These are phyloP conservation scores for Saccharomycopsis hybrid DNA, from an alignment of 1,139 yeast genomes.

Conservation along the genomic window DNA sequence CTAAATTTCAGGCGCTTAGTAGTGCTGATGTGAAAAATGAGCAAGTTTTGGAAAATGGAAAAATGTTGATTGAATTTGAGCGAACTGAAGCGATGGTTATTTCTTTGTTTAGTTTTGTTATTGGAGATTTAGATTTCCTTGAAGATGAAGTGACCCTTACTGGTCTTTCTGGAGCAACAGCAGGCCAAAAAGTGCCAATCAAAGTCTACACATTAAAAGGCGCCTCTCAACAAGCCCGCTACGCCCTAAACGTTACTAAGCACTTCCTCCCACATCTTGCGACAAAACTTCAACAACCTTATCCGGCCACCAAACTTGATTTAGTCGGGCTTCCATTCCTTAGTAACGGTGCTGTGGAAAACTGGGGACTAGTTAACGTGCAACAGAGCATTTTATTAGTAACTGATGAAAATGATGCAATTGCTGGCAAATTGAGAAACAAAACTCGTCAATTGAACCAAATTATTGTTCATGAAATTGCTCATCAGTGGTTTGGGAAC, in stretches of 20 bases:
- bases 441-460: slow-evolving; percentile 37
- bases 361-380: slow-evolving; percentile 62
- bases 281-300: slow-evolving; percentile 35
- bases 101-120: slow-evolving; percentile 57
- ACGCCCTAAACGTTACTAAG: slow-evolving; percentile 42
- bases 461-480: slow-evolving; percentile 60
- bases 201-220: slow-evolving; percentile 54
- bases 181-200: slow-evolving; percentile 35
- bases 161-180: too few species aligned
- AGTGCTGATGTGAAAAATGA: slow-evolving; percentile 34
- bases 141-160: slow-evolving; percentile 26
- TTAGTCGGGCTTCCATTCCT: slow-evolving; percentile 62
- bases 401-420: slow-evolving; percentile 21
- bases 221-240: slow-evolving; percentile 37
- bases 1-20: slow-evolving; percentile 45
- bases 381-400: slow-evolving; percentile 43
- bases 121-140: slow-evolving; percentile 56
- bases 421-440: neutral
- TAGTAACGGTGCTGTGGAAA: slow-evolving; percentile 75
- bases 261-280: slow-evolving; percentile 39
- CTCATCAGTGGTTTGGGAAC: slow-evolving; percentile 77
- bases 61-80: slow-evolving; percentile 36
- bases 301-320: slow-evolving; percentile 59
- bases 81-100: slow-evolving; percentile 53
- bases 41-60: slow-evolving; percentile 25